phyloP scores from a whole-genome alignment of 2,329 filamentous ascomycete genomes.

The Xylariaceae sp. region DNA sequence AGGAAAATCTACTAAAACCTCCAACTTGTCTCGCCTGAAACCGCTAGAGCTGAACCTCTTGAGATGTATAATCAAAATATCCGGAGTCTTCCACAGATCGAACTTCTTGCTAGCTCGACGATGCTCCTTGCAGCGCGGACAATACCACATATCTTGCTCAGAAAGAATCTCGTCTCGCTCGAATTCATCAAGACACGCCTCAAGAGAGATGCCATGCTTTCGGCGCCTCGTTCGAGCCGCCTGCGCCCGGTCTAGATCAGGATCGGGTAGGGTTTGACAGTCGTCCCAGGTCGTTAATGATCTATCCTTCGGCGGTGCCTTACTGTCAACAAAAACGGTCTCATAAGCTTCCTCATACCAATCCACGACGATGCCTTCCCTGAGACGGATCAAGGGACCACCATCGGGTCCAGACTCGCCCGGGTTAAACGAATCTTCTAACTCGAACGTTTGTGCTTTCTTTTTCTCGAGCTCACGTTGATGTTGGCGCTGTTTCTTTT shows the following conservation, averaged over 20 bases:
- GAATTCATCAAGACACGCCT: slow-evolving; percentile 93
- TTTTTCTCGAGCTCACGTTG: slow-evolving; percentile 34
- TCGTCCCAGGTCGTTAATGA: slow-evolving; percentile 59
- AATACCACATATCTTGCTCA: slow-evolving; percentile 97
- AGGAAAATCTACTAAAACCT: slow-evolving; percentile 89
- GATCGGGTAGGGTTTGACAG: slow-evolving; percentile 59
- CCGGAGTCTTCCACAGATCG: slow-evolving; percentile 94
- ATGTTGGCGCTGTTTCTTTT: slow-evolving; percentile 41
- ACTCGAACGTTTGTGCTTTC: slow-evolving; percentile 31
- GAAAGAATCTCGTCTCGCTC: slow-evolving; percentile 92
- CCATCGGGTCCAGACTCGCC: slow-evolving; percentile 47
- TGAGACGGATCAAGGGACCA: slow-evolving; percentile 72
- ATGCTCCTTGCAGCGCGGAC: slow-evolving; percentile 92
- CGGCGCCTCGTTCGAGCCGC: slow-evolving; percentile 65
- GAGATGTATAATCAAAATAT: slow-evolving; percentile 91
- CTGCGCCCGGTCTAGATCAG: slow-evolving; percentile 66
- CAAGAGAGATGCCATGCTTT: slow-evolving; percentile 78
- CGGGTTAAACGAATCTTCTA: slow-evolving; percentile 33
- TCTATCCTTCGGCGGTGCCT: slow-evolving; percentile 38
- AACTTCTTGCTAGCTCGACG: slow-evolving; percentile 93
- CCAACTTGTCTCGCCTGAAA: slow-evolving; percentile 85
- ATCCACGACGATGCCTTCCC: slow-evolving; percentile 85
- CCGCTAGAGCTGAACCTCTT: slow-evolving; percentile 92
- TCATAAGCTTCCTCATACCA: slow-evolving; percentile 76
- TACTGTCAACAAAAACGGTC: slow-evolving; percentile 64